A percentile compares a stretch with the other conserved stretches of the same genome.
phyloP scores from a whole-genome alignment of 2,329 filamentous ascomycete species.

The Trichophyton equinum region DNA sequence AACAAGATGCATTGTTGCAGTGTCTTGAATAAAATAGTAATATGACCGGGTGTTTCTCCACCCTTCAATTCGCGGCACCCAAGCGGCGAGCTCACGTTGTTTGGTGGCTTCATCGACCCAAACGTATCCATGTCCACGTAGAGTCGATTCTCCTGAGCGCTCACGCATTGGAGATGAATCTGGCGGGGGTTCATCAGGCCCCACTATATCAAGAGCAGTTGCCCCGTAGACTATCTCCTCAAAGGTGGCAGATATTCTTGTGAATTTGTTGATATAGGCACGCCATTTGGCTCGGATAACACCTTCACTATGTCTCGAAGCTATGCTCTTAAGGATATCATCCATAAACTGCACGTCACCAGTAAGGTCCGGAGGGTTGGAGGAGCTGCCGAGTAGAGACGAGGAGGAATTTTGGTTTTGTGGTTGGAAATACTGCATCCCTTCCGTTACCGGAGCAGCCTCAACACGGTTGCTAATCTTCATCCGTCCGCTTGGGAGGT shows the following conservation, averaged over 20 bases:
- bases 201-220: conserved; percentile 68
- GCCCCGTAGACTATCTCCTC: conserved; percentile 93
- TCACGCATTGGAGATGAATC: conserved; percentile 27
- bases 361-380: conserved; percentile 51
- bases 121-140: conserved; percentile 82
- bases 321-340: conserved; percentile 70
- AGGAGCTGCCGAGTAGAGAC: conserved; percentile 12
- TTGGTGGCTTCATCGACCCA: conserved; percentile 77
- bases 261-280: conserved; percentile 89
- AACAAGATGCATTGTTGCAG: conserved; percentile 29
- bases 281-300: conserved; percentile 87
- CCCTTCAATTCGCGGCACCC: conserved; percentile 85
- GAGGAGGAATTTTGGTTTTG: conserved; percentile 33
- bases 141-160: conserved; percentile 33
- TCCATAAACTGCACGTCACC: conserved; percentile 85
- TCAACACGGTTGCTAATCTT: conserved; percentile 90
- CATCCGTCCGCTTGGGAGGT: conserved; percentile 80
- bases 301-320: conserved; percentile 73
- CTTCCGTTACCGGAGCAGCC: conserved; percentile 66
- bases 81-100: conserved; percentile 76
- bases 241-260: conserved; percentile 80
- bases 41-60: conserved; percentile 95
- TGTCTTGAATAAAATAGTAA: conserved; percentile 78
- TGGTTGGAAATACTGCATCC: conserved; percentile 75
- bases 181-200: conserved; percentile 51